Evolutionary conservation across 768 basidiomycete species (phyloP).

Genomic region (Auricularia cornea): DNA sequence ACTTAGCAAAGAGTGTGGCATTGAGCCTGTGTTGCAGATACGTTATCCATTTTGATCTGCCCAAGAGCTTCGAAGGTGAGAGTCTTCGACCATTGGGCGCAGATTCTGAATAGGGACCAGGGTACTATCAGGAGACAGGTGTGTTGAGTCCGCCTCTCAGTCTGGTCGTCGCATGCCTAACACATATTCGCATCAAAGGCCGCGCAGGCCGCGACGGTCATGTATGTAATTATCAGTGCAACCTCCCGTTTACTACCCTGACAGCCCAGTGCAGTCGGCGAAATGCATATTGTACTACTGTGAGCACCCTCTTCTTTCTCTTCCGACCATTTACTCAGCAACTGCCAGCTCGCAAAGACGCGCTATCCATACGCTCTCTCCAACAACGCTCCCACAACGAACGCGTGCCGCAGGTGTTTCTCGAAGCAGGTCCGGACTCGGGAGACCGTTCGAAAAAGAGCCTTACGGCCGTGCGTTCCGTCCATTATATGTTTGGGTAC

Average conservation of each 20-base stretch:
- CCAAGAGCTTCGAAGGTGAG: constrained; percentile 75
- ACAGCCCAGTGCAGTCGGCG: constrained; percentile 41
- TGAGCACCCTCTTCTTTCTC: constrained; percentile 23
- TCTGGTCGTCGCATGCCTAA: constrained; percentile 2
- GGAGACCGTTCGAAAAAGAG: neutral
- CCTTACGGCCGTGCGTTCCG: constrained; percentile 42
- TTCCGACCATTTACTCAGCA: neutral
- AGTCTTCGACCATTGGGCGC: no score
- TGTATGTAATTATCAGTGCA: constrained; percentile 36
- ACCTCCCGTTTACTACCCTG: constrained; percentile 3
- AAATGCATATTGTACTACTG: constrained; percentile 82
- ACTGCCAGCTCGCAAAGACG: constrained; percentile 65
- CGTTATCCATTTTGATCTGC: constrained; percentile 71
- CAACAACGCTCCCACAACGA: no score
- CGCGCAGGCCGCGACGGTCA: constrained; percentile 71
- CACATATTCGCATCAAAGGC: constrained; percentile 30
- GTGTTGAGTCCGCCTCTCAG: constrained; percentile 8
- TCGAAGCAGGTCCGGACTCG: no score
- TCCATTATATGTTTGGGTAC: neutral
- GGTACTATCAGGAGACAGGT: constrained; percentile 87
- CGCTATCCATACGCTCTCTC: constrained; percentile 8
- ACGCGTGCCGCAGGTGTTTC: no score
- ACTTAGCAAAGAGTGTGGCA: no score
- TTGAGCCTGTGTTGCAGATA: no score
- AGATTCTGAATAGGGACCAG: no score